Conservation (phyloP, 768 basidiomycete genomes). For the Suillus hirtellus region DNA sequence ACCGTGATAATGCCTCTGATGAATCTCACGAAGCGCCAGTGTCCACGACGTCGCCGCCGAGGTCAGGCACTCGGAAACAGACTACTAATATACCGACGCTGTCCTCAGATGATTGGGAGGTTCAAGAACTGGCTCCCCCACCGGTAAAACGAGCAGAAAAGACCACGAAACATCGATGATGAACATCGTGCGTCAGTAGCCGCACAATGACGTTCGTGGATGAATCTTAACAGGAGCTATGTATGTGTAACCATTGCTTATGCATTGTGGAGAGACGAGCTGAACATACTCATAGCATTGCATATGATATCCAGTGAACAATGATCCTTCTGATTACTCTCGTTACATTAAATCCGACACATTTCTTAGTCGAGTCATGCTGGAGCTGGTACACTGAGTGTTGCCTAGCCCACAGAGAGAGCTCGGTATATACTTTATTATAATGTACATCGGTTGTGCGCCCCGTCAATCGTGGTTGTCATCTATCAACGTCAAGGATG, state of each 20-base stretch:
- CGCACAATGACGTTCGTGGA: not conserved
- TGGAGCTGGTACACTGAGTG: not conserved
- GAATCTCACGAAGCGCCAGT: not conserved
- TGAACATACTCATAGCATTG: not conserved
- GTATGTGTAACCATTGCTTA: not conserved
- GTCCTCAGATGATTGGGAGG: constrained; percentile 53
- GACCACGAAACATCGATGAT: constrained; percentile 7
- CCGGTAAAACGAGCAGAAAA: constrained; percentile 14
- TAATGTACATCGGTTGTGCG: too few species aligned
- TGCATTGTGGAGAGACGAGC: not conserved
- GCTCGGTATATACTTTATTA: constrained; percentile 7
- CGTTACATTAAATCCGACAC: constrained; percentile 24
- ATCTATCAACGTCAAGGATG: too few species aligned
- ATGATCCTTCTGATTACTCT: constrained; percentile 17
- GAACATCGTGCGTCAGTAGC: not conserved
- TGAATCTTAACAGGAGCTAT: not conserved
- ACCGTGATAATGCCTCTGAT: constrained; percentile 23
- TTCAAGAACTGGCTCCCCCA: constrained; percentile 50
- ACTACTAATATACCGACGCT: constrained; percentile 46
- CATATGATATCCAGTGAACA: constrained; percentile 1
- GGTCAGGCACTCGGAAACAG: constrained; percentile 24
- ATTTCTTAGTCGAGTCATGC: constrained; percentile 12
- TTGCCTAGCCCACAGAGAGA: constrained; percentile 17
- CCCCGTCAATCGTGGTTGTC: not conserved
- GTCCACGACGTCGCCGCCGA: not conserved